A percentile compares a stretch with the other conserved stretches of the same genome.
Evolutionary conservation across 257 asterid genomes (phyloP).

Genomic region (Solanum pennellii): DNA sequence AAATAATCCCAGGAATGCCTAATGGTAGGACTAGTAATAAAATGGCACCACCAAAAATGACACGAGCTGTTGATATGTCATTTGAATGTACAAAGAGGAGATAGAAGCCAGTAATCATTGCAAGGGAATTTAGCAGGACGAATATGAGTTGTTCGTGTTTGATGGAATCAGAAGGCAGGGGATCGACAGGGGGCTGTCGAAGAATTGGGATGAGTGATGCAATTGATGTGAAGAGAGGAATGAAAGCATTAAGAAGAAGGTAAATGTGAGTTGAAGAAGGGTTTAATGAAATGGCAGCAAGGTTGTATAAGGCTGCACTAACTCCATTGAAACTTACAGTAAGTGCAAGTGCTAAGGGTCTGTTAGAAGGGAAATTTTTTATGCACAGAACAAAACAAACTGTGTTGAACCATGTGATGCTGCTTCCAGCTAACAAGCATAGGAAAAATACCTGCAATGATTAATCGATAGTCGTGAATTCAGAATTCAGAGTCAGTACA

Average conservation of each 20-base stretch:
- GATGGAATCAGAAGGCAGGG: constrained; percentile 21
- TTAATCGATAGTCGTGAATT: neutral
- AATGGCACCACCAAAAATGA: constrained; percentile 51
- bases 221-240: constrained; percentile 57
- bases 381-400: constrained; percentile 88
- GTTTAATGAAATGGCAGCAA: constrained; percentile 41
- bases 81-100: constrained; percentile 61
- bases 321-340: constrained; percentile 79
- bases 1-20: constrained; percentile 60
- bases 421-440: constrained; percentile 74
- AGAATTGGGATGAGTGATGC: constrained; percentile 52
- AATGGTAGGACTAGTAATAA: constrained; percentile 52
- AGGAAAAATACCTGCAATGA: constrained; percentile 53
- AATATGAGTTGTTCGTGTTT: constrained; percentile 54
- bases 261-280: constrained; percentile 47
- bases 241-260: constrained; percentile 68
- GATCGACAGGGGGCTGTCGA: constrained; percentile 37
- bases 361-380: constrained; percentile 56
- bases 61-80: constrained; percentile 10
- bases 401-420: constrained; percentile 96
- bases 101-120: constrained; percentile 61
- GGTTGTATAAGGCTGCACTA: constrained; percentile 86
- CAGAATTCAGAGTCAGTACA: neutral
- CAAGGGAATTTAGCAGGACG: constrained; percentile 33
- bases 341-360: constrained; percentile 83